Percentiles rank a stretch among this genome's conserved stretches.
These are phyloP conservation scores for Penicillium crustosum DNA, from an alignment of 2,329 filamentous ascomycete species.

Conservation along the genomic window DNA sequence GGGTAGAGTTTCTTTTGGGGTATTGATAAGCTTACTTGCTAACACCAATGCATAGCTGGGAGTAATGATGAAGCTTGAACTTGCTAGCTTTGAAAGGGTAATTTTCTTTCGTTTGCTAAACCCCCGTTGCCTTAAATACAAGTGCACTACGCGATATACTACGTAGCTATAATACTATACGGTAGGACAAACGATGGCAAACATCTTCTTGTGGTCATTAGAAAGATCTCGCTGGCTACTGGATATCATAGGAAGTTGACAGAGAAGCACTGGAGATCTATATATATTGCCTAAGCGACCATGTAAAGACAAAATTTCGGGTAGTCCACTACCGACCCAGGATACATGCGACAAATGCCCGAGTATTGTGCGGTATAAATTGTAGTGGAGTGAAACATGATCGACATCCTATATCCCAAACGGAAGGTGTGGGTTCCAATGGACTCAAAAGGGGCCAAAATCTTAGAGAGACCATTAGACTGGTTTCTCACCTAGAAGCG, in stretches of 20 bases:
- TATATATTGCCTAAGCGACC: neutral
- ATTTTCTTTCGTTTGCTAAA: neutral
- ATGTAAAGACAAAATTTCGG: neutral
- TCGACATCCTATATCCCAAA: too few relatives aligned
- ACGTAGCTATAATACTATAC: neutral
- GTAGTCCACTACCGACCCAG: neutral
- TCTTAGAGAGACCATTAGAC: neutral
- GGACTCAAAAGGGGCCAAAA: too few relatives aligned
- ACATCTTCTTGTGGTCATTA: neutral
- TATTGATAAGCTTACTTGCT: neutral
- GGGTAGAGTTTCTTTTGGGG: neutral
- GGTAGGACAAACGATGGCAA: neutral
- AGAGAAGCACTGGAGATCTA: neutral
- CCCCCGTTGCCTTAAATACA: neutral
- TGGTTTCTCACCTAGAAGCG: neutral
- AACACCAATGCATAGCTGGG: neutral
- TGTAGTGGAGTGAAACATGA: too few relatives aligned
- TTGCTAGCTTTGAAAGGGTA: neutral
- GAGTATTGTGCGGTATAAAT: neutral
- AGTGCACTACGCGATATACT: neutral
- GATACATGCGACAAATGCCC: neutral
- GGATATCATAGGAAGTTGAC: neutral
- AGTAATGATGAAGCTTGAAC: neutral
- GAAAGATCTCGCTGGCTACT: too few relatives aligned
- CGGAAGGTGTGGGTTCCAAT: too few relatives aligned